Conservation (phyloP, 345 rosid species). For the Carallia pectinifolia region DNA sequence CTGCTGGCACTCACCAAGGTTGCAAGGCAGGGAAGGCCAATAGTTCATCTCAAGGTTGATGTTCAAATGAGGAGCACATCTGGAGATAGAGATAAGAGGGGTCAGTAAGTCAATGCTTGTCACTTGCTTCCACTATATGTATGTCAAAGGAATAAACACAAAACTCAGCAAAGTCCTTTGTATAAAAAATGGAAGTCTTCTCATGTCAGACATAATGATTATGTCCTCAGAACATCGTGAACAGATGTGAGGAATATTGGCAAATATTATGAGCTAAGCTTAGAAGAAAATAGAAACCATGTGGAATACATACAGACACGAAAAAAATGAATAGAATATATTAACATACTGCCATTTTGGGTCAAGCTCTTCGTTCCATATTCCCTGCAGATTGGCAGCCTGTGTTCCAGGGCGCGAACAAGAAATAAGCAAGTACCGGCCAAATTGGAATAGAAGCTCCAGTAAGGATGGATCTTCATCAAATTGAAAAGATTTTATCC, state of each 20-base stretch:
- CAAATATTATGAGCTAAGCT: neutral
- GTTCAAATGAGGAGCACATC: conserved; percentile 89
- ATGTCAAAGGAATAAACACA: conserved; percentile 6
- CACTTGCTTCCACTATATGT: conserved; percentile 22
- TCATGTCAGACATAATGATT: too few relatives aligned
- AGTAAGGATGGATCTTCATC: conserved; percentile 86
- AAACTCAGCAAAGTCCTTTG: neutral
- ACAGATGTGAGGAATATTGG: neutral
- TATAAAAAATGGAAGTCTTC: neutral
- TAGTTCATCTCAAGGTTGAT: conserved; percentile 98
- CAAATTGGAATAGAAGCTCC: conserved; percentile 83
- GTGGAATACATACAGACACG: neutral
- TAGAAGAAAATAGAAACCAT: neutral
- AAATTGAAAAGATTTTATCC: conserved; percentile 64
- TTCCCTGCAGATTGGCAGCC: conserved; percentile 88
- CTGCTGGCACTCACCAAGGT: conserved; percentile 83
- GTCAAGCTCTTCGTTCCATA: conserved; percentile 81
- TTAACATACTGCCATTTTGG: conserved; percentile 86
- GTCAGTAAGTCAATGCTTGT: conserved; percentile 1
- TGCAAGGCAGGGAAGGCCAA: conserved; percentile 89
- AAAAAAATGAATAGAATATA: conserved; percentile 7
- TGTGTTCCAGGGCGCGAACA: conserved; percentile 90
- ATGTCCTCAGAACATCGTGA: neutral
- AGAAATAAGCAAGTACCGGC: conserved; percentile 85
- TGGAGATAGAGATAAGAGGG: conserved; percentile 28